Conservation (phyloP, 202 grass and related monocot species). For the Panicum hallii region DNA sequence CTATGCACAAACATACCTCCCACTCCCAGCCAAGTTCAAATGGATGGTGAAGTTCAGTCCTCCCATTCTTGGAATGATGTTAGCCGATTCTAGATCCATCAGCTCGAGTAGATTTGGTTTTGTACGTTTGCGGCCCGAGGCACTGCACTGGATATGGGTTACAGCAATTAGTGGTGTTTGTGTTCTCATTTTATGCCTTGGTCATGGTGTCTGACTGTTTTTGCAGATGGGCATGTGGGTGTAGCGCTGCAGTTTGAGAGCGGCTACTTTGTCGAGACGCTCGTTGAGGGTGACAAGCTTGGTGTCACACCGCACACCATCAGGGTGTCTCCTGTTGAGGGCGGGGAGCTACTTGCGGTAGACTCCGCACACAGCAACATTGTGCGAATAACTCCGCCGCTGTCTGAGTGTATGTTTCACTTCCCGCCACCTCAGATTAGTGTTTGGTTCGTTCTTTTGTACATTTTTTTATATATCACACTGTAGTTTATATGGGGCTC, state of each 20-base stretch:
- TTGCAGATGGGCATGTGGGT: conserved; percentile 70
- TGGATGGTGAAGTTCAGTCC: not conserved
- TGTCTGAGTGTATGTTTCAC: conserved; percentile 76
- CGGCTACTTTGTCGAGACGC: conserved; percentile 95
- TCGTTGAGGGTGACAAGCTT: conserved; percentile 94
- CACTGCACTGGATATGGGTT: conserved; percentile 9
- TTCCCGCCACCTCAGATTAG: not conserved
- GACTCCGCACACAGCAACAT: conserved; percentile 87
- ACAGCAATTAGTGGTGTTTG: not conserved
- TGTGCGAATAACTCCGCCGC: conserved; percentile 83
- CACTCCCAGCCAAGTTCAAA: not conserved
- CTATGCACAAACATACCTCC: not conserved
- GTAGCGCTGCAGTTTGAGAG: conserved; percentile 75
- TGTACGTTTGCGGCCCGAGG: not conserved
- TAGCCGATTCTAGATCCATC: not conserved
- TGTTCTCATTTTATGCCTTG: conserved; percentile 17
- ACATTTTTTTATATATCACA: not conserved
- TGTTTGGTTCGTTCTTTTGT: not conserved
- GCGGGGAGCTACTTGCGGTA: conserved; percentile 86
- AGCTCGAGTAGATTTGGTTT: not conserved
- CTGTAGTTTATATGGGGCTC: not conserved
- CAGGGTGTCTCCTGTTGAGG: conserved; percentile 78
- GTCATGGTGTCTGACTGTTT: conserved; percentile 18
- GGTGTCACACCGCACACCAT: conserved; percentile 89
- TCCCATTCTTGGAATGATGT: not conserved